Percentiles rank a stretch among this genome's conserved stretches.
Conservation (phyloP, 176 grass and related monocot genomes). For the Areca catechu region DNA sequence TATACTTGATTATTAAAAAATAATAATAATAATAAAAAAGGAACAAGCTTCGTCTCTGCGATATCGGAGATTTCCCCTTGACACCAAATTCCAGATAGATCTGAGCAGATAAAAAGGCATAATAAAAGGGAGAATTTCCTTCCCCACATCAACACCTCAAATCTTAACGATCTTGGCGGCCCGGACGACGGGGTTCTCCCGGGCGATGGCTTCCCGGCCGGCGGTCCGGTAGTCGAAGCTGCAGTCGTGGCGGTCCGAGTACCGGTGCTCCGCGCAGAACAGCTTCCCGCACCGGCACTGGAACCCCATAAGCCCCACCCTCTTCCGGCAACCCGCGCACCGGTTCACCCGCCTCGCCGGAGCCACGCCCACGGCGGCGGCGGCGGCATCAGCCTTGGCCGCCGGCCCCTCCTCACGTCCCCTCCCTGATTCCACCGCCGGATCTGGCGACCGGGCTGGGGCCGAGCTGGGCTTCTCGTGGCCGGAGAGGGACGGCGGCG, state of each 20-base stretch:
- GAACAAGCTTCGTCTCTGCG: too few relatives aligned
- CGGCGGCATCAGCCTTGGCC: neutral
- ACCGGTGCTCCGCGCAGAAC: slow-evolving; percentile 85
- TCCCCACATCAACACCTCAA: slow-evolving; percentile 13
- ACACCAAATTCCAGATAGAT: too few relatives aligned
- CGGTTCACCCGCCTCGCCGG: slow-evolving; percentile 44
- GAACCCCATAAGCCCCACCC: slow-evolving; percentile 74
- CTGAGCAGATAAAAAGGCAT: too few relatives aligned
- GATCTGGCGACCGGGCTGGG: neutral
- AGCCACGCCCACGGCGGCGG: neutral
- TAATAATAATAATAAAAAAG: too few relatives aligned
- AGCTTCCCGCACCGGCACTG: slow-evolving; percentile 82
- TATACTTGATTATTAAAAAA: too few relatives aligned
- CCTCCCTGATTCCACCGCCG: neutral
- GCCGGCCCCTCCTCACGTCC: neutral
- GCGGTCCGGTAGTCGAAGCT: slow-evolving; percentile 75
- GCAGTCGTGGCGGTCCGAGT: slow-evolving; percentile 86
- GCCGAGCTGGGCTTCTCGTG: slow-evolving; percentile 5
- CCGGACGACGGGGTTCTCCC: slow-evolving; percentile 81
- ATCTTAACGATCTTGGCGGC: slow-evolving; percentile 88
- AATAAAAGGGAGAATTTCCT: too few relatives aligned
- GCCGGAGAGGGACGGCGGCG: slow-evolving; percentile 1
- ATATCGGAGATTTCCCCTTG: too few relatives aligned
- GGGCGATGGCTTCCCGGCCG: slow-evolving; percentile 56
- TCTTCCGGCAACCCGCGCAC: slow-evolving; percentile 64